Evolutionary conservation across 345 rosid species (phyloP), one percentile per base, ranked within the genome.

Genomic region (Eucalyptus grandis): DNA sequence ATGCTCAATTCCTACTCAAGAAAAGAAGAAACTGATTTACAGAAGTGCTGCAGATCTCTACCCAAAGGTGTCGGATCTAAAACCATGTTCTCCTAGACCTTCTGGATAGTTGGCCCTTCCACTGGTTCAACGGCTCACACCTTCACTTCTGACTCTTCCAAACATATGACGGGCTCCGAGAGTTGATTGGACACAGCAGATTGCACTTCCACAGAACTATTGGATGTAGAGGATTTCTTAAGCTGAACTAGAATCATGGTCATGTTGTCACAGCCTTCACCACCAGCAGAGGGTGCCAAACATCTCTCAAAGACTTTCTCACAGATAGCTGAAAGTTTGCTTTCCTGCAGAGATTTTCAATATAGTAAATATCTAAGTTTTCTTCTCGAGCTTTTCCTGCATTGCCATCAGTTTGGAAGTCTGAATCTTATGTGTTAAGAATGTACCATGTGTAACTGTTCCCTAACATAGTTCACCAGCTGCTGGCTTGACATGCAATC

Each of bases 241-340:
- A 98, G 95, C 91, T 95, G 98, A 87, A 98, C 98, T 94, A 96
- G 90, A 92, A 97, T 95, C 98, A 97, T 98, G 81, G 99, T 98
- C 99, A 98, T 98, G 91, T 98, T 97, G 93, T 98, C 99, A 85
- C 99, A 96, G 87, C 99, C 99, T 93, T 98, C 99, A 24, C 99
- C 99, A 31, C 94, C 95, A 14, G 98, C 96, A 19, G 96, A 95
- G 87, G 99, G 99, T 49, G 99, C 99, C 89, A 98, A 91, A 89
- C 99, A 98, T 91, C 93, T 94, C 72, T 98, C 98, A 3, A 98
- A 92, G 51, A 96, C 98, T 89, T 93, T 95, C 93, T 97, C 99
- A 50, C 98, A 96, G 46, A 97, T 96, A 27, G 53, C 94, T 22
- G 99, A 97, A 88, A 98, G 98, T 92, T 96, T 97, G 92, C 88